Conservation (phyloP, 2,329 filamentous ascomycete species). For the Xylaria sp. region DNA sequence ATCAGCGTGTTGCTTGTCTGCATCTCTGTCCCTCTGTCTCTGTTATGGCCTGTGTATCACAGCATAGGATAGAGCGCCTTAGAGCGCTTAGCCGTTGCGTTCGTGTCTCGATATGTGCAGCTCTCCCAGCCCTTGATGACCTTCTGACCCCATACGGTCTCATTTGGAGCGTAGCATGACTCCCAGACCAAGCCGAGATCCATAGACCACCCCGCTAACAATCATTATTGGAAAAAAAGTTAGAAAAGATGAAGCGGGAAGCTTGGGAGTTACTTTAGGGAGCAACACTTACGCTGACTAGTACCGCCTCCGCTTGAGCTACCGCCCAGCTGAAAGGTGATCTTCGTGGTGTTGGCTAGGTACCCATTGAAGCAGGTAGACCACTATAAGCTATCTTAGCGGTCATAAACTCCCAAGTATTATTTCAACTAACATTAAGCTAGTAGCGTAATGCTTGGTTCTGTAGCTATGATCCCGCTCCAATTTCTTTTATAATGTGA, state of each 20-base stretch:
- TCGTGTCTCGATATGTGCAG: conserved; percentile 35
- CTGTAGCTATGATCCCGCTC: neutral
- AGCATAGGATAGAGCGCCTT: conserved; percentile 21
- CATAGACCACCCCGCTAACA: conserved; percentile 40
- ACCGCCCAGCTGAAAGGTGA: conserved; percentile 27
- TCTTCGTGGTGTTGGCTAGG: conserved; percentile 34
- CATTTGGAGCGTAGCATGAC: conserved; percentile 33
- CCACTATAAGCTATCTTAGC: conserved; percentile 32
- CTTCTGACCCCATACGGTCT: conserved; percentile 35
- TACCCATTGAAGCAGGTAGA: conserved; percentile 38
- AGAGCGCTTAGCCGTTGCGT: conserved; percentile 21
- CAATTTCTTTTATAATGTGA: neutral
- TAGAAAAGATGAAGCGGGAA: neutral
- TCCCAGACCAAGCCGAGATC: conserved; percentile 40
- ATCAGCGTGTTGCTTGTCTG: neutral
- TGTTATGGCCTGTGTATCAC: neutral
- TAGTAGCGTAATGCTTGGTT: neutral
- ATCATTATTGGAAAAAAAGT: neutral
- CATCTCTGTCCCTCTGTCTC: neutral
- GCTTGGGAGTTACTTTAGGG: neutral
- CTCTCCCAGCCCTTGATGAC: conserved; percentile 39
- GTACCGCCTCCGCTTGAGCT: conserved; percentile 30
- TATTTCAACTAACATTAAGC: neutral
- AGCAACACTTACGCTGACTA: conserved; percentile 30
- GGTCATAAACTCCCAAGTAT: neutral